These are phyloP conservation scores for Hypoxylon lenormandii DNA, from an alignment of 495 filamentous ascomycete genomes.

Conservation along the genomic window DNA sequence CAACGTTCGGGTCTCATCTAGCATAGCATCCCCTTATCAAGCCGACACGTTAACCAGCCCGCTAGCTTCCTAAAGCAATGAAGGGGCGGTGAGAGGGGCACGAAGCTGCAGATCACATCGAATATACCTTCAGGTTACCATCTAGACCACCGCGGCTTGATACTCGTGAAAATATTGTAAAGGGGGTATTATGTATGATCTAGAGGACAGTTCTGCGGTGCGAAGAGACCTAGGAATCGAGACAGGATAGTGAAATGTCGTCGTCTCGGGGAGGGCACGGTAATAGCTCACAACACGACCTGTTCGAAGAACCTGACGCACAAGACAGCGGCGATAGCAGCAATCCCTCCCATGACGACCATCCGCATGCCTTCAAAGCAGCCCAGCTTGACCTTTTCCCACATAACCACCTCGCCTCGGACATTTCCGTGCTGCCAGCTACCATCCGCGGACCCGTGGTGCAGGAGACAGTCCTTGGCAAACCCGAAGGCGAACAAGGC, in stretches of 20 bases:
- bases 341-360: constrained; percentile 73
- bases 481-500: constrained; percentile 81
- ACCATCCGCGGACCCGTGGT: constrained; percentile 54
- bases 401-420: constrained; percentile 44
- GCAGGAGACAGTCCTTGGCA: constrained; percentile 70
- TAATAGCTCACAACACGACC: constrained; percentile 37
- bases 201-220: neutral
- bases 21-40: neutral
- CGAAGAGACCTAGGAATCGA: neutral
- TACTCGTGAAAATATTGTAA: neutral
- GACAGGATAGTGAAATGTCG: neutral
- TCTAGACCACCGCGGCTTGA: constrained; percentile 1
- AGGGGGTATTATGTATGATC: neutral
- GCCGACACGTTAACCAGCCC: neutral
- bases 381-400: constrained; percentile 38
- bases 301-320: constrained; percentile 69
- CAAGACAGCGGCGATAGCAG: constrained; percentile 73
- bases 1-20: neutral
- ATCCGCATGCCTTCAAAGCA: constrained; percentile 68
- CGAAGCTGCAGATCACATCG: neutral
- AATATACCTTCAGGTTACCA: neutral
- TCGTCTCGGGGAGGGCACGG: neutral
- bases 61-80: too few relatives aligned
- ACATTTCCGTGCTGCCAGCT: constrained; percentile 43
- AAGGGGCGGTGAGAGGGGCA: too few relatives aligned